phyloP scores from a whole-genome alignment of 805 yeast species.

The Yamadazyma kitorensis region DNA sequence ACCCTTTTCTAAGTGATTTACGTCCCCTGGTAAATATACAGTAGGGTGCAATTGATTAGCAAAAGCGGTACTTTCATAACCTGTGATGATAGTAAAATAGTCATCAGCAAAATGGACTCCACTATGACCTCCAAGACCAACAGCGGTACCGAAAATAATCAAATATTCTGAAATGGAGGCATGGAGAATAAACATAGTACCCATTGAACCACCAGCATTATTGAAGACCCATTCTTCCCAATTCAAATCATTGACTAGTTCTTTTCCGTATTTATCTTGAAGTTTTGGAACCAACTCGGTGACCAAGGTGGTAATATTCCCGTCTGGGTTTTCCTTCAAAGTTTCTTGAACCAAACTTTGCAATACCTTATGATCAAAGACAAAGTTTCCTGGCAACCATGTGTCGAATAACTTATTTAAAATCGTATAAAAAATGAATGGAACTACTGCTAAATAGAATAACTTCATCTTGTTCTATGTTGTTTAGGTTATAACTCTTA shows the following conservation, averaged over 20 bases:
- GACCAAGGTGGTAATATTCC: slow-evolving; percentile 61
- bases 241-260: slow-evolving; percentile 65
- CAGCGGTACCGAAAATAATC: slow-evolving; percentile 89
- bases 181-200: slow-evolving; percentile 89
- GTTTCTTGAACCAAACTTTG: slow-evolving; percentile 57
- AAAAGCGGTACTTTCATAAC: slow-evolving; percentile 70
- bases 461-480: too few relatives aligned
- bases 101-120: slow-evolving; percentile 98
- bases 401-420: slow-evolving; percentile 36
- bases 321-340: slow-evolving; percentile 51
- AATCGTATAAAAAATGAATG: slow-evolving; percentile 23
- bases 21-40: slow-evolving; percentile 82
- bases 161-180: slow-evolving; percentile 92
- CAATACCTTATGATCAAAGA: slow-evolving; percentile 66
- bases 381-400: slow-evolving; percentile 69
- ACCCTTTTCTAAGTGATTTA: slow-evolving; percentile 76
- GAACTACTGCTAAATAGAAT: slow-evolving; percentile 19
- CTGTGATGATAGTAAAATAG: slow-evolving; percentile 85
- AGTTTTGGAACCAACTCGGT: slow-evolving; percentile 57
- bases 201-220: slow-evolving; percentile 99
- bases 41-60: slow-evolving; percentile 65
- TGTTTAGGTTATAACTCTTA: too few relatives aligned
- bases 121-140: slow-evolving; percentile 94
- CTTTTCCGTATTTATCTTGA: slow-evolving; percentile 62
- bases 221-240: slow-evolving; percentile 91